These are phyloP conservation scores for Plasmopara viticola DNA, from an alignment of 352 stramenopile genomes.

Conservation along the genomic window DNA sequence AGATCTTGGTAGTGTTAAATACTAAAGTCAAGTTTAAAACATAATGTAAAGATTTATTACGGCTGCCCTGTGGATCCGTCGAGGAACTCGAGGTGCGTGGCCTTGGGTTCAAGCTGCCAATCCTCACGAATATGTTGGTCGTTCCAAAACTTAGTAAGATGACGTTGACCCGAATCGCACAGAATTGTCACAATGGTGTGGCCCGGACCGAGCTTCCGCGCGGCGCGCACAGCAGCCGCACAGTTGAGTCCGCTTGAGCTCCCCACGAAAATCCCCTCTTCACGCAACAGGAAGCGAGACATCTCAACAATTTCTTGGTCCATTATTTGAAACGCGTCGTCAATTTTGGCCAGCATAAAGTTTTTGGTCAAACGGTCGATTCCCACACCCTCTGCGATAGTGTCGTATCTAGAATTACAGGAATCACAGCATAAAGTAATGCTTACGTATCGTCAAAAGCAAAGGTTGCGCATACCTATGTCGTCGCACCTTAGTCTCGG, in stretches of 20 bases:
- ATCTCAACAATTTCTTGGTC: constrained; percentile 97
- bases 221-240: constrained; percentile 67
- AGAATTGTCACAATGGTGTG: constrained; percentile 84
- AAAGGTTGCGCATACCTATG: constrained; percentile 55
- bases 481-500: constrained; percentile 86
- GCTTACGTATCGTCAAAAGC: background rate
- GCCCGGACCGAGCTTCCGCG: constrained; percentile 66
- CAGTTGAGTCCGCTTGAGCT: constrained; percentile 85
- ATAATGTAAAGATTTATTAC: constrained; percentile 13
- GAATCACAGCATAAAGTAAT: background rate
- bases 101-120: constrained; percentile 56
- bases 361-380: constrained; percentile 97
- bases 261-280: constrained; percentile 96
- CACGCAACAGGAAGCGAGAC: constrained; percentile 92
- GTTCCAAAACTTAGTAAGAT: constrained; percentile 88
- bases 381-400: constrained; percentile 96
- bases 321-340: constrained; percentile 84
- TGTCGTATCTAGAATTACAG: constrained; percentile 88
- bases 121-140: constrained; percentile 60
- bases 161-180: constrained; percentile 85
- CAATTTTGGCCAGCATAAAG: constrained; percentile 87
- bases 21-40: background rate
- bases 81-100: constrained; percentile 63
- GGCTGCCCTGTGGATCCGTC: constrained; percentile 62
- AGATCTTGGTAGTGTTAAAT: constrained; percentile 11